A percentile compares a stretch with the other conserved stretches of the same genome.
Conservation (phyloP, 176 grass and related monocot species). For the Coix lacrymajobi region DNA sequence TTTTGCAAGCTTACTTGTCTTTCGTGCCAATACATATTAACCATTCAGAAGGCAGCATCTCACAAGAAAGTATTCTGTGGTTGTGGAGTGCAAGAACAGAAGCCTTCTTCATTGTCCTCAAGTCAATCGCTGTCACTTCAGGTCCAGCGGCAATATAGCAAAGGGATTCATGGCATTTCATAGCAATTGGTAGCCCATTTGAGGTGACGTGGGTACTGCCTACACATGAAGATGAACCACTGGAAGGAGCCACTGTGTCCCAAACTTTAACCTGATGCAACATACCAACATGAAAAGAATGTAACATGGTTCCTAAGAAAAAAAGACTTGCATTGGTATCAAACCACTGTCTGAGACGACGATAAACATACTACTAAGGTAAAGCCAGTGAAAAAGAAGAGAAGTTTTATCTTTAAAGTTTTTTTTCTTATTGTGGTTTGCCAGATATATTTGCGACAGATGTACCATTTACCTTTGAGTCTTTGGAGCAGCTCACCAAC, state of each 20-base stretch:
- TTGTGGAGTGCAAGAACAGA: constrained; percentile 46
- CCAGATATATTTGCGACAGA: not conserved
- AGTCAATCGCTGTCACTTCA: constrained; percentile 59
- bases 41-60: constrained; percentile 79
- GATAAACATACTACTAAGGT: not conserved
- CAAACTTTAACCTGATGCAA: constrained; percentile 72
- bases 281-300: constrained; percentile 19
- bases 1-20: constrained; percentile 59
- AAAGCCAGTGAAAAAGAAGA: not conserved
- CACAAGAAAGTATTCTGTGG: constrained; percentile 64
- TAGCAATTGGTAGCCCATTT: constrained; percentile 42
- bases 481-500: constrained; percentile 85
- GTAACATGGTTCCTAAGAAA: not conserved
- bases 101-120: constrained; percentile 80
- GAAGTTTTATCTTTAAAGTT: not conserved
- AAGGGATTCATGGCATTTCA: constrained; percentile 64
- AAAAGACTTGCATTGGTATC: not conserved
- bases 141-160: constrained; percentile 69
- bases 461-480: constrained; percentile 65
- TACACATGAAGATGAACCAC: constrained; percentile 69
- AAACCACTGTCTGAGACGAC: not conserved
- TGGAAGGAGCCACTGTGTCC: constrained; percentile 60
- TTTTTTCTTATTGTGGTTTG: not conserved
- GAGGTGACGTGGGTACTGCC: constrained; percentile 50
- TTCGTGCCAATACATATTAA: constrained; percentile 66